Base-by-base conservation (phyloP, 2,329 filamentous ascomycete species). In the Ceratocystis cubensis region DNA sequence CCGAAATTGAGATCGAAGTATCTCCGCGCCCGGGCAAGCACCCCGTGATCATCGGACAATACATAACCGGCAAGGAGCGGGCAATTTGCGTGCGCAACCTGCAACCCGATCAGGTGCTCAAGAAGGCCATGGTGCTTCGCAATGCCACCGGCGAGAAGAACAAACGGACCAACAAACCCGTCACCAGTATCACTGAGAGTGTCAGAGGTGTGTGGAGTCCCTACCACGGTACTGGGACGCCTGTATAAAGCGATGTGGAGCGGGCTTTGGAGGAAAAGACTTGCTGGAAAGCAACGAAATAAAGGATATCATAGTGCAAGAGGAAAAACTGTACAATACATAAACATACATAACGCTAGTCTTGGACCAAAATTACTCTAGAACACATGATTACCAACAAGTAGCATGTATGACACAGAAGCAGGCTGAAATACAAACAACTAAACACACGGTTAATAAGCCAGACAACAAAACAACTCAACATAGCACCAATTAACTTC, bases 1-100 rank as follows among this genome's bases (percentile, higher is more conserved):
- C 93, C 37, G 84, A 90, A 75, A 86, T 97, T 80, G 92, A 97
- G 78, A 90, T 99, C 78, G 85, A 85, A 73, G 85, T 99, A 68
- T 95, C 92, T 48, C 94, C 93, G 20, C 87, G 92, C 71, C 93
- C 92, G n/a, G 81, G 86, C 71, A 88, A 88, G 74, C 93, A 97
- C 77, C 94, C 94, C 46, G 84, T 96, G 69, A 85, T 99, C 72
- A 85, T 88, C 72, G 94, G 91, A 67, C 84, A 90, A 76, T 99
- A 96, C 78, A 90, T 97, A 80, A 97, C 96, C 75, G 92, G 93
- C 69, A 82, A 85, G 33, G 82, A 88, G 69, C 94, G 94, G 76
- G 83, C 90, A 8, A 84, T 97, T 64, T 96, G 92, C 75, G 91
- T 97, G 67, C 84, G 88, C 71, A 97, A 96, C 72, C 76, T 96